Evolutionary conservation across 371 early-diverging fungal genomes (phyloP).

Genomic region (Rhizopus microsporus): DNA sequence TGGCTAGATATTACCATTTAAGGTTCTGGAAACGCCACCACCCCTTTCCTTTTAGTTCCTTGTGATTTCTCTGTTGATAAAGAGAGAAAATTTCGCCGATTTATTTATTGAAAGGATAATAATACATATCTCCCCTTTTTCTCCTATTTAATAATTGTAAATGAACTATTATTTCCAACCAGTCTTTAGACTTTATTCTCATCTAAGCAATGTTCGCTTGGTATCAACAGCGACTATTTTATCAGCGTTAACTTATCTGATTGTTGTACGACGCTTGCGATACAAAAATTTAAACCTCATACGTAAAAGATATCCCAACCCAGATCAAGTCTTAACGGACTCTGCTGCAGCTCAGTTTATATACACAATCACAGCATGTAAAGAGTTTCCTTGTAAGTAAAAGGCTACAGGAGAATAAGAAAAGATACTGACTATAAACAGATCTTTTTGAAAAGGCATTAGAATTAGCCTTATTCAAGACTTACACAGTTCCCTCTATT

Average conservation of each 20-base stretch:
- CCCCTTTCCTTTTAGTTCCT: too few relatives aligned
- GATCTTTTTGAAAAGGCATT: constrained; percentile 17
- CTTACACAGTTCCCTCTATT: constrained; percentile 46
- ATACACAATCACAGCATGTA: constrained; percentile 15
- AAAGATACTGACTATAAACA: constrained; percentile 29
- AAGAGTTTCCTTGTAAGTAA: constrained; percentile 48
- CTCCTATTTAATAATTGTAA: too few relatives aligned
- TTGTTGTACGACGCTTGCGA: constrained; percentile 37
- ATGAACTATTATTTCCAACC: too few relatives aligned
- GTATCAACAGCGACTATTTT: background rate
- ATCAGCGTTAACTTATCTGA: constrained; percentile 22
- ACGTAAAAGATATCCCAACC: constrained; percentile 43
- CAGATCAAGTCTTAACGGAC: constrained; percentile 36
- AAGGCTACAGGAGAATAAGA: constrained; percentile 39
- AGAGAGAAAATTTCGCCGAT: too few relatives aligned
- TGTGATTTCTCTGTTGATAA: too few relatives aligned
- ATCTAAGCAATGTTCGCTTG: background rate
- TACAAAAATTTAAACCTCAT: constrained; percentile 33
- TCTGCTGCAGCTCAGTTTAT: constrained; percentile 34
- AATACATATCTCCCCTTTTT: too few relatives aligned
- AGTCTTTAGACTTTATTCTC: too few relatives aligned
- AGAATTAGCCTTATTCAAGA: constrained; percentile 49
- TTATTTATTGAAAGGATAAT: too few relatives aligned
- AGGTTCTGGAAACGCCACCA: too few relatives aligned
- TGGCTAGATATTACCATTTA: too few relatives aligned